A percentile compares a stretch with the other conserved stretches of the same genome.
Evolutionary conservation across 257 asterid species (phyloP).

Genomic region (Solanum pimpinellifolium): DNA sequence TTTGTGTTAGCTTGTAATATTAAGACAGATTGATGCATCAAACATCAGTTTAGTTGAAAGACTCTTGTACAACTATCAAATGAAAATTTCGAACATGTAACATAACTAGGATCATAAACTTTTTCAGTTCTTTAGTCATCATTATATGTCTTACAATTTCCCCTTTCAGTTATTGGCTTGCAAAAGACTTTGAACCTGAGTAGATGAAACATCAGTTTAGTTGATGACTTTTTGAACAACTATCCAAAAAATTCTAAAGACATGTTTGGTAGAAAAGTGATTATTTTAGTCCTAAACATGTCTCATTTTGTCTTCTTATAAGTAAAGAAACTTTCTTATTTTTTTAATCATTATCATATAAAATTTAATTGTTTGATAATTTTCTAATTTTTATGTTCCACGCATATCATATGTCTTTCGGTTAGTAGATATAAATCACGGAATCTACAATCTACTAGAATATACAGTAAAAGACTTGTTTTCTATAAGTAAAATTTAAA

Average conservation of each 20-base stretch:
- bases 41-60: neutral
- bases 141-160: neutral
- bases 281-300: no score
- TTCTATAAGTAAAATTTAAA: neutral
- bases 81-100: neutral
- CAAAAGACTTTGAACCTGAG: neutral
- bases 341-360: no score
- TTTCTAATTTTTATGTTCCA: no score
- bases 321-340: no score
- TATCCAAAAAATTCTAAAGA: neutral
- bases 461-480: neutral
- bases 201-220: neutral
- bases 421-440: no score
- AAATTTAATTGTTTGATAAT: no score
- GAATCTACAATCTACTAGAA: no score
- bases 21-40: neutral
- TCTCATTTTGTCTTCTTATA: no score
- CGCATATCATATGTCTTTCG: no score
- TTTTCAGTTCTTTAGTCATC: neutral
- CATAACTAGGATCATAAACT: neutral
- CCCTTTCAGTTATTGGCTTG: neutral
- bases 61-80: neutral
- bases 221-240: neutral
- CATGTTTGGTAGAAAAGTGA: neutral
- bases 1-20: slow-evolving; percentile 1